Percentiles rank a stretch among this genome's conserved stretches.
Evolutionary conservation across 2,329 filamentous ascomycete species (phyloP).

Genomic region (Drechslerella stenobrocha): DNA sequence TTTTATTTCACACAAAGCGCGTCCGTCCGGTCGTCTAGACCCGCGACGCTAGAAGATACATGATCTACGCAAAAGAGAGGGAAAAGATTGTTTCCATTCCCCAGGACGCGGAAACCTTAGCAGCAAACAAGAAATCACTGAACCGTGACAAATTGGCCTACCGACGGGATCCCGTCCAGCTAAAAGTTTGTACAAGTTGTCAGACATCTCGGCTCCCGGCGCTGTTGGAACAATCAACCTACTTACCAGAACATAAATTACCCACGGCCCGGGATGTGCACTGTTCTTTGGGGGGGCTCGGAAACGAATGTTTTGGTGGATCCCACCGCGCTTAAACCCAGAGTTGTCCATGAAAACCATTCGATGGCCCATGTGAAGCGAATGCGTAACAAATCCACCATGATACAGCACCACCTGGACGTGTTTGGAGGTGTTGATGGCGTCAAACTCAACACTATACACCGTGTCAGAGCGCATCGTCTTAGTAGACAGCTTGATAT

Average conservation of each 20-base stretch:
- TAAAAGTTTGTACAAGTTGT: conserved; percentile 6
- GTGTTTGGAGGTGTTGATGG: conserved; percentile 56
- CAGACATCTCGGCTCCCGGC: background rate
- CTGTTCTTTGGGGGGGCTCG: conserved; percentile 63
- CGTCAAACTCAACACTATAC: conserved; percentile 60
- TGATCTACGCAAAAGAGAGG: background rate
- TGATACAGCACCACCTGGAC: conserved; percentile 63
- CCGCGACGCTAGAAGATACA: too few relatives aligned
- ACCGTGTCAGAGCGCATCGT: conserved; percentile 58
- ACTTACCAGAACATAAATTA: conserved; percentile 61
- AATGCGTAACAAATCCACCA: conserved; percentile 66
- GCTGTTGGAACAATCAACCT: conserved; percentile 41
- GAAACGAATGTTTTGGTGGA: conserved; percentile 59
- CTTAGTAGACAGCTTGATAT: conserved; percentile 58
- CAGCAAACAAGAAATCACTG: conserved; percentile 12
- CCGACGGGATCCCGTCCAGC: conserved; percentile 61
- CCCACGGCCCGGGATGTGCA: conserved; percentile 65
- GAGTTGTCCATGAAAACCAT: conserved; percentile 62
- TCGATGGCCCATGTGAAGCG: conserved; percentile 65
- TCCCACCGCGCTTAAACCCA: conserved; percentile 58
- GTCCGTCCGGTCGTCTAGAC: too few relatives aligned
- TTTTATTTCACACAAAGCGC: too few relatives aligned
- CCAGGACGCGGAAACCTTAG: background rate
- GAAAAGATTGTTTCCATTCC: background rate
- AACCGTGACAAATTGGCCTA: conserved; percentile 60